phyloP scores from a whole-genome alignment of 352 stramenopile genomes.

The Phytophthora citrophthora region DNA sequence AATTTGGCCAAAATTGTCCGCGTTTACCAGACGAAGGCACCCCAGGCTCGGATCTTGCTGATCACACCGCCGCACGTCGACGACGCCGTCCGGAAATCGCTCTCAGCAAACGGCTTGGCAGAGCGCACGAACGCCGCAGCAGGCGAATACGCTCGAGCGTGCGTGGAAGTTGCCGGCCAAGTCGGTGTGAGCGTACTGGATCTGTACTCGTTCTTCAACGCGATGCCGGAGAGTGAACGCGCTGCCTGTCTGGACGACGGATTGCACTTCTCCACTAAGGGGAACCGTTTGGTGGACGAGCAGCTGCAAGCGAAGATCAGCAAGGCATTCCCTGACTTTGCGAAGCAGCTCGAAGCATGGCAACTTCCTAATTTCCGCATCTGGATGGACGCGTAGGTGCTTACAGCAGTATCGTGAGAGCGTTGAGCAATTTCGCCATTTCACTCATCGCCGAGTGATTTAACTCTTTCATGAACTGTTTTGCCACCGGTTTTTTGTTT shows the following conservation, averaged over 20 bases:
- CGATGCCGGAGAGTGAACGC: constrained; percentile 33
- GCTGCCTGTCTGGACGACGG: constrained; percentile 53
- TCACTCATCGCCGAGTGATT: not conserved
- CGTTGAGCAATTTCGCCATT: not conserved
- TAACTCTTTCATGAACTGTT: not conserved
- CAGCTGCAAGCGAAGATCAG: constrained; percentile 44
- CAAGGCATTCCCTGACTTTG: constrained; percentile 28
- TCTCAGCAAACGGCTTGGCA: constrained; percentile 14
- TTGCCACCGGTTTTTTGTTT: constrained; percentile 20
- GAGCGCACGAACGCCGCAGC: constrained; percentile 53
- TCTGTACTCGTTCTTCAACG: constrained; percentile 57
- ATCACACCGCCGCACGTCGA: constrained; percentile 68
- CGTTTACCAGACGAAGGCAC: constrained; percentile 15
- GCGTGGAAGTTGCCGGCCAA: constrained; percentile 41
- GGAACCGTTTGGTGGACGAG: constrained; percentile 54
- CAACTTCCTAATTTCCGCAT: constrained; percentile 44
- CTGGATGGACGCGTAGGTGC: constrained; percentile 33
- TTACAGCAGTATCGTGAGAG: too few relatives aligned
- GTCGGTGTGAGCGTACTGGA: constrained; percentile 45
- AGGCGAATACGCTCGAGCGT: constrained; percentile 52
- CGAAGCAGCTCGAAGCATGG: constrained; percentile 37
- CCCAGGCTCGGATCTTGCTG: constrained; percentile 48
- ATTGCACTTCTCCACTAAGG: constrained; percentile 57
- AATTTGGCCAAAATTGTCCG: constrained; percentile 51
- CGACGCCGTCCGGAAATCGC: constrained; percentile 34